A percentile compares a stretch with the other conserved stretches of the same genome.
Evolutionary conservation across 805 yeast genomes (phyloP).

Genomic region (Debaryomyces castellii): DNA sequence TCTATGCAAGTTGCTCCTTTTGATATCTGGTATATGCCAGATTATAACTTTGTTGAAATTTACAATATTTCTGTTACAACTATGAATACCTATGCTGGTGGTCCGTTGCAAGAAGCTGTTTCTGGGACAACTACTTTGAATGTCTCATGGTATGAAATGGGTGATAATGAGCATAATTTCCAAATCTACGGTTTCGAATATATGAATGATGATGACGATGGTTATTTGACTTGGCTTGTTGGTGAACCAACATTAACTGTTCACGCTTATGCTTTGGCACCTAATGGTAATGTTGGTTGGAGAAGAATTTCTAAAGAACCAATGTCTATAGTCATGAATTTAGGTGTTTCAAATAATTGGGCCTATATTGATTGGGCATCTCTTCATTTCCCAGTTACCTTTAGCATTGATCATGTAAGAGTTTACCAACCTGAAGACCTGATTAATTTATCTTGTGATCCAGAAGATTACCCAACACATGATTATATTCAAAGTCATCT

Average conservation of each 20-base stretch:
- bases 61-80: constrained; percentile 65
- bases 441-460: constrained; percentile 77
- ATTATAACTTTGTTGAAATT: constrained; percentile 73
- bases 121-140: constrained; percentile 79
- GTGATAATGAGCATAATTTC: constrained; percentile 48
- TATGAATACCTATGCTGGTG: constrained; percentile 90
- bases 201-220: constrained; percentile 14
- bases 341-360: constrained; percentile 44
- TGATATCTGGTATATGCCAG: constrained; percentile 92
- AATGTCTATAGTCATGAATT: constrained; percentile 36
- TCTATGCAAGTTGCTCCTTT: constrained; percentile 91
- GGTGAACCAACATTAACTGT: constrained; percentile 39
- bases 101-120: constrained; percentile 89
- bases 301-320: constrained; percentile 37
- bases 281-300: constrained; percentile 39
- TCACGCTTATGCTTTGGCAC: constrained; percentile 45
- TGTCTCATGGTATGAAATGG: constrained; percentile 74
- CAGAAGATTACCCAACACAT: constrained; percentile 77
- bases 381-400: constrained; percentile 32
- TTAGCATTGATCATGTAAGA: constrained; percentile 40
- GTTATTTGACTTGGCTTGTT: constrained; percentile 9
- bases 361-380: constrained; percentile 36
- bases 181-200: constrained; percentile 61
- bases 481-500: constrained; percentile 76
- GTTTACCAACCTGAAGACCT: constrained; percentile 77